Percentiles rank a stretch among this genome's conserved stretches.
Conservation (phyloP, 306 rosid genomes). For the Purshia tridentata region DNA sequence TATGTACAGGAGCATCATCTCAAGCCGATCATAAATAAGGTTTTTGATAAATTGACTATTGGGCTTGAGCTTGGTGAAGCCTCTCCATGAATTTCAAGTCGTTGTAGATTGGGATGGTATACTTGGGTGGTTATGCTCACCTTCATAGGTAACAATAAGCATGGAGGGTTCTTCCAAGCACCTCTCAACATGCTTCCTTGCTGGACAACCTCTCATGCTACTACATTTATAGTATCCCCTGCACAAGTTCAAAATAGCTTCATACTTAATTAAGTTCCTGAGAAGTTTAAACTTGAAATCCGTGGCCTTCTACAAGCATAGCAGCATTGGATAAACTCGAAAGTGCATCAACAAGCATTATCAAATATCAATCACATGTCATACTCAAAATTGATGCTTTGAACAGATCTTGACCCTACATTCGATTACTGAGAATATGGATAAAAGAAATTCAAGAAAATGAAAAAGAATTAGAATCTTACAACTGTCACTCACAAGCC, state of each 20-base stretch:
- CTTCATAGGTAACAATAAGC: slow-evolving; percentile 97
- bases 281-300: not conserved
- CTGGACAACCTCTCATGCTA: slow-evolving; percentile 99
- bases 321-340: not conserved
- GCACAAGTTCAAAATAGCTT: slow-evolving; percentile 25
- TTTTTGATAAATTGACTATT: slow-evolving; percentile 19
- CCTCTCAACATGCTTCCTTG: slow-evolving; percentile 98
- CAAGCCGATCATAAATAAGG: slow-evolving; percentile 41
- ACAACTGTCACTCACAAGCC: not conserved
- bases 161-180: slow-evolving; percentile 93
- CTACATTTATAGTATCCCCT: slow-evolving; percentile 99
- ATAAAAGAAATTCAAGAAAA: not conserved
- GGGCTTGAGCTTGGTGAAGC: slow-evolving; percentile 39
- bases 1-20: slow-evolving; percentile 71
- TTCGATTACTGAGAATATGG: not conserved
- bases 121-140: slow-evolving; percentile 91
- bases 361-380: not conserved
- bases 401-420: slow-evolving; percentile 16
- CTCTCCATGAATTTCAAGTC: slow-evolving; percentile 48
- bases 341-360: not conserved
- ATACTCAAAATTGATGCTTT: not conserved
- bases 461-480: slow-evolving; percentile 12
- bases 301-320: not conserved
- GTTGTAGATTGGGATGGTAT: slow-evolving; percentile 74
- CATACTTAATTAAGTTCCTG: slow-evolving; percentile 1